Conservation (phyloP, 345 rosid genomes). For the Eucalyptus curtisii region DNA sequence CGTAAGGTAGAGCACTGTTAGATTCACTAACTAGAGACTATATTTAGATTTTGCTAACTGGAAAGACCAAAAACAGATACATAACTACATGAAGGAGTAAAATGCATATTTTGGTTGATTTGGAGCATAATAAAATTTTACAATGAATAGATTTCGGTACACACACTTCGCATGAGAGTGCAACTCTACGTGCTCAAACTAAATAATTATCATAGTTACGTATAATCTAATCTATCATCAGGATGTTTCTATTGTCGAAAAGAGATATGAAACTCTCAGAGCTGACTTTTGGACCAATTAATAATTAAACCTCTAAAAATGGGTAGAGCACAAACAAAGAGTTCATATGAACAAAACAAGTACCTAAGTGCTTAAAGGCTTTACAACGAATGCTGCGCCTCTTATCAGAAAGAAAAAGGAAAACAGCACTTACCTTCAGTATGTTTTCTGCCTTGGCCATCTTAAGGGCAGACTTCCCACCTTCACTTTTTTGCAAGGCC, state of each 20-base stretch:
- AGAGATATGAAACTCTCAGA: background rate
- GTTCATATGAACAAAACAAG: background rate
- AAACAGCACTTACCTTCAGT: slow-evolving; percentile 11
- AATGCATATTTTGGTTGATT: background rate
- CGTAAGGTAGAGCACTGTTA: background rate
- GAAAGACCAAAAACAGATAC: background rate
- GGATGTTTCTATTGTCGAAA: background rate
- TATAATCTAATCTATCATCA: background rate
- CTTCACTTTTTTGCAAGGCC: slow-evolving; percentile 43
- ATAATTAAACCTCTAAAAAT: background rate
- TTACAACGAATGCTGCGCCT: background rate
- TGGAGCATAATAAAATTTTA: background rate
- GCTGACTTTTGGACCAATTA: background rate
- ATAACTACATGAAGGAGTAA: background rate
- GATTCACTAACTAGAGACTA: background rate
- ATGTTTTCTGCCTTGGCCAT: slow-evolving; percentile 2
- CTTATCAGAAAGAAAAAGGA: background rate
- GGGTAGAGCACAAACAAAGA: background rate
- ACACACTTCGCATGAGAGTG: background rate
- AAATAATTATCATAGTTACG: background rate
- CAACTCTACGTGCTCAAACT: background rate
- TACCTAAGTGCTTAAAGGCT: background rate
- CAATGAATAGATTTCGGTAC: background rate
- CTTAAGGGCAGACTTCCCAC: slow-evolving; percentile 9
- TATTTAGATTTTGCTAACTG: background rate